Evolutionary conservation across 495 filamentous ascomycete genomes (phyloP).

Genomic region (Peziza echinospora): DNA sequence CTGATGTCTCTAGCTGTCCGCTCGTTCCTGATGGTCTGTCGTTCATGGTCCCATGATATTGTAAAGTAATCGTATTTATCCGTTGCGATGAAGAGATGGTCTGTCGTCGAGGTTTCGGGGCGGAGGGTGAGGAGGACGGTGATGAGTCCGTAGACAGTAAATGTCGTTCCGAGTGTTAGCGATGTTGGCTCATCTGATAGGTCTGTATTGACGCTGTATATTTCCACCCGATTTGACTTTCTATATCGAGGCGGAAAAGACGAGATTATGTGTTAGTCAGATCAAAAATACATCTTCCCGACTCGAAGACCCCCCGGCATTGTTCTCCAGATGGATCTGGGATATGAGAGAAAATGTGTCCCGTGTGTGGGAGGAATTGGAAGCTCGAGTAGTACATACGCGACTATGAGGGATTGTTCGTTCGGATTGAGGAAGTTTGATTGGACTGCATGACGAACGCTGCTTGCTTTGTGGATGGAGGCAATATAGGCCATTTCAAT

Average conservation of each 20-base stretch:
- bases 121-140: slow-evolving; percentile 66
- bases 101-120: slow-evolving; percentile 47
- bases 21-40: slow-evolving; percentile 11
- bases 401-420: slow-evolving; percentile 64
- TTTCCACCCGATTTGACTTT: slow-evolving; percentile 79
- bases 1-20: slow-evolving; percentile 11
- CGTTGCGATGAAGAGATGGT: slow-evolving; percentile 84
- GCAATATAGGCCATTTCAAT: slow-evolving; percentile 71
- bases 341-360: slow-evolving; percentile 5
- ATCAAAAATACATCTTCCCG: too few species aligned
- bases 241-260: slow-evolving; percentile 26
- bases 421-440: slow-evolving; percentile 48
- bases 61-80: slow-evolving; percentile 80
- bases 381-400: slow-evolving; percentile 35
- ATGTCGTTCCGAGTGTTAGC: slow-evolving; percentile 12
- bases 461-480: slow-evolving; percentile 79
- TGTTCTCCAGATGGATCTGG: too few species aligned
- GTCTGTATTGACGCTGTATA: slow-evolving; percentile 42
- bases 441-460: slow-evolving; percentile 68
- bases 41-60: slow-evolving; percentile 49
- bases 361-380: slow-evolving; percentile 2
- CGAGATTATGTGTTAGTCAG: slow-evolving; percentile 2
- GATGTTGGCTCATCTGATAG: slow-evolving; percentile 13
- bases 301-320: too few species aligned
- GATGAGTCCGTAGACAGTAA: slow-evolving; percentile 52